Conservation (phyloP, 352 stramenopile genomes). For the Peronosclerospora sorghi region DNA sequence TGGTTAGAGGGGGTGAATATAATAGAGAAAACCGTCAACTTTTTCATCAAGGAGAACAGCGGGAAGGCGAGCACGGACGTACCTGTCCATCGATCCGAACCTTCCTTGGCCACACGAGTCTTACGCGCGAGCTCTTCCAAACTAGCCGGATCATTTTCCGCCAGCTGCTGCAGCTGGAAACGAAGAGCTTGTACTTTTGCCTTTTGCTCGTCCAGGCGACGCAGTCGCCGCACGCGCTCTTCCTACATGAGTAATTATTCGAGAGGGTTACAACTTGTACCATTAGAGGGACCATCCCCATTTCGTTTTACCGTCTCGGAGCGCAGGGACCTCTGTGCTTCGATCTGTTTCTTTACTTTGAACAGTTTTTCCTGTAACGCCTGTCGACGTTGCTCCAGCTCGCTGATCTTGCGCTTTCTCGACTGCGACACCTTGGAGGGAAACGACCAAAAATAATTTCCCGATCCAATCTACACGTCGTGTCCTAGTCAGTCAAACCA, state of each 20-base stretch:
- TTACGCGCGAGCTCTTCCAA: constrained; percentile 51
- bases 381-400: constrained; percentile 47
- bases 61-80: neutral
- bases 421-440: constrained; percentile 74
- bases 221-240: constrained; percentile 50
- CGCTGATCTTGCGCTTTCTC: constrained; percentile 59
- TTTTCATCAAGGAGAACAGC: neutral
- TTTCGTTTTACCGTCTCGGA: constrained; percentile 38
- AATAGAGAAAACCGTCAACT: too few species aligned
- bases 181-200: constrained; percentile 34
- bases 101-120: constrained; percentile 54
- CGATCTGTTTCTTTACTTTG: constrained; percentile 38
- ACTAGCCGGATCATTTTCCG: constrained; percentile 64
- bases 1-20: constrained; percentile 10
- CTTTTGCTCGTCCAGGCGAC: constrained; percentile 41
- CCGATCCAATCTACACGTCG: constrained; percentile 66
- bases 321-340: constrained; percentile 34
- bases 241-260: constrained; percentile 31
- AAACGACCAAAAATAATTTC: constrained; percentile 86
- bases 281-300: neutral
- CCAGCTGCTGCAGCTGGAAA: constrained; percentile 46
- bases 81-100: constrained; percentile 72
- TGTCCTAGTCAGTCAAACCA: neutral
- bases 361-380: constrained; percentile 26
- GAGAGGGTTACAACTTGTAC: too few species aligned